Base-by-base conservation (phyloP, 257 asterid genomes). In the Agastache rugosa region DNA sequence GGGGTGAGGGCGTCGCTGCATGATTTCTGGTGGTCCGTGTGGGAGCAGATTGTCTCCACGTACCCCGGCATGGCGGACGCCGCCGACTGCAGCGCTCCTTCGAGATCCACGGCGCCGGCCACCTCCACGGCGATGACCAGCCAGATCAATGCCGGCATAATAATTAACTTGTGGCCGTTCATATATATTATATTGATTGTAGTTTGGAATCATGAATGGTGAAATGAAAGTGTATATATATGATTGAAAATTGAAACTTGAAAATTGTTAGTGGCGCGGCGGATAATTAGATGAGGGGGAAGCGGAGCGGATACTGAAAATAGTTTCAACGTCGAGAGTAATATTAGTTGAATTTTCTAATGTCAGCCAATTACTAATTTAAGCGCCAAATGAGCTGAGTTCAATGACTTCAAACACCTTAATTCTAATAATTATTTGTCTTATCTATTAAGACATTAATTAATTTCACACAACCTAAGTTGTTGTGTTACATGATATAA, bases 1-100 rank as follows among this genome's bases (percentile, higher is more conserved):
- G 80, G 45, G 19, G 63, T 42, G 0, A 84, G 76, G 72, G 81
- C 81, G 34, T 73, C 50, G 0, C 77, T 83, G 54, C 91, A 84
- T 7, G 70, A 6, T 35, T 75, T 64, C 41, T 83, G 69, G 45
- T 80, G 66, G 60, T 82, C 82, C 0, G 88, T 82, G 62, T 62
- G 9, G 23, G 71, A 66, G 58, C 71, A 66, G 23, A 66, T 66
- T 0, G 14, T 23, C 8, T 25, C 8, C 41, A 66, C 59, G 39
- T 17, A 45, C 5, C 25, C 71, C 44, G 44, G 44, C 44, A 39
- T 39, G 44, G 44, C 44, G 4, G 42, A 4, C 7, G 39, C 71
- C 19, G 39, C 56, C 22, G 71, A 42, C 35, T 65, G 39, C 15
- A 65, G 71, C 20, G 56, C 39, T 3, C 4, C 71, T 2, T 44